Base-by-base conservation (phyloP, 768 basidiomycete species). In the Lactarius psammicola region DNA sequence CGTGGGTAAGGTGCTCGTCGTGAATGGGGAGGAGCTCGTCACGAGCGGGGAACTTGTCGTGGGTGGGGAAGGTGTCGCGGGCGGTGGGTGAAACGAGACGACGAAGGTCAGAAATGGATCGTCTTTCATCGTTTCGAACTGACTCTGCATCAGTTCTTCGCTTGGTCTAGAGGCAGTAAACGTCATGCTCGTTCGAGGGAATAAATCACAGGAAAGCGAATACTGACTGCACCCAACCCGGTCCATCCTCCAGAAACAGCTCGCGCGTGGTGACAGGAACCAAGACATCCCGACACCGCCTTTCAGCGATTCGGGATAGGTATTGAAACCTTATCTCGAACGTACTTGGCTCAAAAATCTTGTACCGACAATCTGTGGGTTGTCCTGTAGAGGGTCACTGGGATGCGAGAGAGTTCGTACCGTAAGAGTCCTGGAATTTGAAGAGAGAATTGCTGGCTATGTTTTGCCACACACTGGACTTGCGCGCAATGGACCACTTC, bases 271-370 rank as follows among this genome's bases (percentile, higher is more conserved):
- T 26, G 8, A 57, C 9, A 17, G 65, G 65, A 9, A 57, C 60
- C 17, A 66, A 44, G 28, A 18, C 10, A 44, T 2, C 26, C 6
- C 11, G 20, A 11, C n/a, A 46, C 20, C 40, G 10, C n/a, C 36
- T 58, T 28, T 53, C 10, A 6, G 56, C 3, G 18, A 62, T 31
- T 57, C 51, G 31, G 20, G 49, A 33, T 28, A 66, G 55, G 18
- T 38, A 31, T 56, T 53, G 60, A 56, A 66, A 66, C 33, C 20
- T 44, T 4, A 66, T 62, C 46, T 49, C 56, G 18, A 66, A 40
- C 10, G 46, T 57, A 4, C 44, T 66, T 38, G 65, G 55, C 34
- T 66, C 46, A 9, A 40, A 62, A 30, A 2, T 1, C 4, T 33
- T 51, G 31, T 56, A 53, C 18, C 15, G 64, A 49, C 34, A 42